Percentiles rank a stretch among this genome's conserved stretches.
Conservation (phyloP, 2,329 filamentous ascomycete genomes). For the Knoxdaviesia capensis region DNA sequence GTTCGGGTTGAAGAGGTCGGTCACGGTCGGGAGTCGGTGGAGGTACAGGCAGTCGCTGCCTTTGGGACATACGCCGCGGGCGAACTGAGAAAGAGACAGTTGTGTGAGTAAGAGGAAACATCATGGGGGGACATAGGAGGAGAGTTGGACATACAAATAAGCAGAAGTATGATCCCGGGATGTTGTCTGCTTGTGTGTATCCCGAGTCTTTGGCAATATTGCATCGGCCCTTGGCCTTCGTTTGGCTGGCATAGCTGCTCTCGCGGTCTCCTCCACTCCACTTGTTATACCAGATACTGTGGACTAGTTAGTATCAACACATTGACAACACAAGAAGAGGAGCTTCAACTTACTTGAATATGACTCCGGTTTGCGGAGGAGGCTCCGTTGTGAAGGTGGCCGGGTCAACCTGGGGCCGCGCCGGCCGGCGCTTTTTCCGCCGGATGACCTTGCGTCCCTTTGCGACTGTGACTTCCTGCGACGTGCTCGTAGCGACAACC, state of each 20-base stretch:
- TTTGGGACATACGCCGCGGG: conserved; percentile 61
- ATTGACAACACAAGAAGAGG: no score
- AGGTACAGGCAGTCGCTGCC: conserved; percentile 89
- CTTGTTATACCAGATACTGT: conserved; percentile 84
- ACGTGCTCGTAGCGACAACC: no score
- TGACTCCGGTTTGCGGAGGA: conserved; percentile 79
- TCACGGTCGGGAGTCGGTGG: conserved; percentile 67
- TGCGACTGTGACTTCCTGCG: conserved; percentile 20
- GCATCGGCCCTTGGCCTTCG: conserved; percentile 66
- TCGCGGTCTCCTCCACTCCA: conserved; percentile 92
- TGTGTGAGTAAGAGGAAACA: no score
- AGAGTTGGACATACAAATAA: conserved; percentile 28
- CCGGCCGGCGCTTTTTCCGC: conserved; percentile 74
- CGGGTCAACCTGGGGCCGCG: conserved; percentile 77
- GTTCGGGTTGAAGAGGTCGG: conserved; percentile 83
- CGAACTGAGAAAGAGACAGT: conserved; percentile 27
- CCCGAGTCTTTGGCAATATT: conserved; percentile 64
- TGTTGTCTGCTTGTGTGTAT: conserved; percentile 58
- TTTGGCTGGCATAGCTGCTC: conserved; percentile 72
- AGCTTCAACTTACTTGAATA: conserved; percentile 43
- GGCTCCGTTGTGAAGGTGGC: conserved; percentile 65
- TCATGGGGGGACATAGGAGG: no score
- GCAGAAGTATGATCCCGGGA: conserved; percentile 76
- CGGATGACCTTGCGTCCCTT: conserved; percentile 65
- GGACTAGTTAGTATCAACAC: no score